Percentiles rank a stretch among this genome's conserved stretches.
phyloP scores from a whole-genome alignment of 1,284 basidiomycete genomes.

The Cryptococcus amylolentus region DNA sequence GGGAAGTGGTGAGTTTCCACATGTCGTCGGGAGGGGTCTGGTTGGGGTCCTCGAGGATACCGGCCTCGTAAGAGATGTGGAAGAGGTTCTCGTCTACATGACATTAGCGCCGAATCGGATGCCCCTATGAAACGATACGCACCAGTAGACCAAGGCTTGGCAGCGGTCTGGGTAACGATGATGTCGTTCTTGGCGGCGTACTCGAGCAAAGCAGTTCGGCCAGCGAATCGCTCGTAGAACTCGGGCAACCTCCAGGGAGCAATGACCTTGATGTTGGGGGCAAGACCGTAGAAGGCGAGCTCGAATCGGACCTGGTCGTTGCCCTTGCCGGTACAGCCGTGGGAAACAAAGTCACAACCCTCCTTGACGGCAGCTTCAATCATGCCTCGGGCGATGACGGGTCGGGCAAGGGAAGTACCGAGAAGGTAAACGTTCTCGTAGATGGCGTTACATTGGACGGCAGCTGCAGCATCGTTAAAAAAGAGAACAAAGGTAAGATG shows the following conservation, averaged over 20 bases:
- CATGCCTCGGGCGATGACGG: slow-evolving; percentile 99
- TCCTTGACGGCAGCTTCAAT: slow-evolving; percentile 87
- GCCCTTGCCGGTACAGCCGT: slow-evolving; percentile 98
- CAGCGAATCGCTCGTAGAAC: slow-evolving; percentile 97
- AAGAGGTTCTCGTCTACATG: slow-evolving; percentile 92
- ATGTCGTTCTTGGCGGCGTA: slow-evolving; percentile 88
- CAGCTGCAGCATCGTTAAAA: slow-evolving; percentile 52
- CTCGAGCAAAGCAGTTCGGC: slow-evolving; percentile 84
- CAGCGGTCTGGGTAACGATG: slow-evolving; percentile 89
- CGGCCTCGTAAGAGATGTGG: slow-evolving; percentile 99
- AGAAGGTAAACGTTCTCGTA: slow-evolving; percentile 99
- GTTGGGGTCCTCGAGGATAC: slow-evolving; percentile 96
- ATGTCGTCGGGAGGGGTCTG: slow-evolving; percentile 94
- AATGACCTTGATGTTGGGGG: slow-evolving; percentile 98
- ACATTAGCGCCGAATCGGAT: neutral
- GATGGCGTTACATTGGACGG: slow-evolving; percentile 97
- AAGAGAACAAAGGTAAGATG: neutral
- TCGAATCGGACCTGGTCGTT: slow-evolving; percentile 99
- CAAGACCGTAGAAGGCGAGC: slow-evolving; percentile 97
- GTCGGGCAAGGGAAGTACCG: slow-evolving; percentile 94
- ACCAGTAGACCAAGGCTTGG: slow-evolving; percentile 96
- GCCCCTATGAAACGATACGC: slow-evolving; percentile 8
- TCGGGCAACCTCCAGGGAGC: slow-evolving; percentile 96
- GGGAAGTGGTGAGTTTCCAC: slow-evolving; percentile 94
- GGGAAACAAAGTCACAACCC: slow-evolving; percentile 93